Conservation (phyloP, 1,284 basidiomycete species). For the Apiotrichum montevideense region DNA sequence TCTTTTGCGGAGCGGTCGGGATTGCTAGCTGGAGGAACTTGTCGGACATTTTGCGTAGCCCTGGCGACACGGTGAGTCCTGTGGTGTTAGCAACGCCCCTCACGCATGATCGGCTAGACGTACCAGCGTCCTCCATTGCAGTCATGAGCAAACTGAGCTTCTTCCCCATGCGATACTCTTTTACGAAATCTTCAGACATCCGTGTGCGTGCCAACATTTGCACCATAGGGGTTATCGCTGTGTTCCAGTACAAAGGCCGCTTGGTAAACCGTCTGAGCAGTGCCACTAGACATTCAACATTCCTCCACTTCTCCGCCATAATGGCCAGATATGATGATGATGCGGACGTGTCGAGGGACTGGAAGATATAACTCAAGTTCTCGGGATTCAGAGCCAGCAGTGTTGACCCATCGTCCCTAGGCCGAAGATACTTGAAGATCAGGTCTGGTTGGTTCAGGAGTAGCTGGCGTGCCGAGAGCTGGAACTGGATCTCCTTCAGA, state of each 20-base stretch:
- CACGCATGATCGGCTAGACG: no score
- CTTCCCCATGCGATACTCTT: conserved; percentile 21
- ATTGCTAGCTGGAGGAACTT: conserved; percentile 11
- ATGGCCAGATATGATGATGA: conserved; percentile 21
- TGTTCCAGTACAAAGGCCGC: conserved; percentile 25
- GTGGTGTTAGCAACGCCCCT: background rate
- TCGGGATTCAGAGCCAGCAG: conserved; percentile 19
- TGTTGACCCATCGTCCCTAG: conserved; percentile 6
- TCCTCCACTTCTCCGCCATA: conserved; percentile 29
- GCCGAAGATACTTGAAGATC: conserved; percentile 28
- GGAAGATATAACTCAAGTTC: conserved; percentile 24
- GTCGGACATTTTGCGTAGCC: conserved; percentile 22
- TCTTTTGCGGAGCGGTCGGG: background rate
- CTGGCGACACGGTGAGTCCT: conserved; percentile 1
- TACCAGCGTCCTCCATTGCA: no score
- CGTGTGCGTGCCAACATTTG: conserved; percentile 30
- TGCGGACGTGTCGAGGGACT: conserved; percentile 16
- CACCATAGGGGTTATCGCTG: conserved; percentile 20
- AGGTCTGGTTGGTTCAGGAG: conserved; percentile 15
- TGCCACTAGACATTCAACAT: conserved; percentile 17
- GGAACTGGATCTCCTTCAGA: background rate
- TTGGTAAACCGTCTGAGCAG: conserved; percentile 23
- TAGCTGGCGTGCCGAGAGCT: background rate
- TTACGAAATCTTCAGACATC: conserved; percentile 28
- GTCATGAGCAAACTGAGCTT: conserved; percentile 9